A percentile compares a stretch with the other conserved stretches of the same genome.
phyloP scores from a whole-genome alignment of 176 grass and related monocot species.

The Oropetium thomaeum region DNA sequence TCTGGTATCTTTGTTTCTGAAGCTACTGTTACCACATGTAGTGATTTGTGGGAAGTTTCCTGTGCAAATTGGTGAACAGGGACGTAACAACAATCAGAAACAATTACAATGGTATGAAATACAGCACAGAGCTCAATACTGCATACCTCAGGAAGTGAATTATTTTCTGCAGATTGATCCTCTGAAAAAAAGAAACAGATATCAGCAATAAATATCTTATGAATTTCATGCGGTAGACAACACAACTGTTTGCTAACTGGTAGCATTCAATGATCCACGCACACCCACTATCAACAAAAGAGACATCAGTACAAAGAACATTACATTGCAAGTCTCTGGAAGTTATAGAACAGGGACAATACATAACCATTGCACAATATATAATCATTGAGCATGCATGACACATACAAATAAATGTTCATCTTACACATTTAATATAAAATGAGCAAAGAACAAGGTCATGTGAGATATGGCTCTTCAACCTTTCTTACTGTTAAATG shows the following conservation, averaged over 20 bases:
- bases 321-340: background rate
- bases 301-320: background rate
- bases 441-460: background rate
- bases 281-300: background rate
- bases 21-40: conserved; percentile 2
- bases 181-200: conserved; percentile 46
- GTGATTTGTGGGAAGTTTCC: conserved; percentile 15
- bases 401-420: background rate
- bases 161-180: conserved; percentile 49
- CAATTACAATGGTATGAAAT: background rate
- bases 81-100: conserved; percentile 5
- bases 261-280: background rate
- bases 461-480: background rate
- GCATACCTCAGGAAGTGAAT: conserved; percentile 53
- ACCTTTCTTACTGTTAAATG: background rate
- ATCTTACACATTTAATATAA: background rate
- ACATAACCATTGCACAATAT: no score
- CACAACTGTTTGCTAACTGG: background rate
- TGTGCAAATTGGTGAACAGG: background rate
- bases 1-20: conserved; percentile 45
- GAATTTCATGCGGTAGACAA: background rate
- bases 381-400: background rate
- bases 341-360: background rate
- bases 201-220: conserved; percentile 2
- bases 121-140: background rate